Percentiles rank a stretch among this genome's conserved stretches.
phyloP scores from a whole-genome alignment of 257 asterid species.

The Solanum clarkiae region DNA sequence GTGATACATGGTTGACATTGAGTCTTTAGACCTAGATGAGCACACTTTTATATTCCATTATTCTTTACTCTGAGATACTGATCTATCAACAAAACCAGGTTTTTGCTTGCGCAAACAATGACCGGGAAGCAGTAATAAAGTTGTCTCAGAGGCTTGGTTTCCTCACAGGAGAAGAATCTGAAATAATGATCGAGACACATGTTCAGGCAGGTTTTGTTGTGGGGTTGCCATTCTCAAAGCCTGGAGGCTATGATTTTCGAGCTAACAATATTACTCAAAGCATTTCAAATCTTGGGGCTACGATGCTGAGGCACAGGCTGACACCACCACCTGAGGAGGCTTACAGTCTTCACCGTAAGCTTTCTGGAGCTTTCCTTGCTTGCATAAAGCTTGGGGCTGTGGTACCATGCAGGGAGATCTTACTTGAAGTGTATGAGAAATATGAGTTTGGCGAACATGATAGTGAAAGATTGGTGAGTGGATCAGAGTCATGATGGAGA shows the following conservation, averaged over 20 bases:
- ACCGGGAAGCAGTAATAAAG: conserved; percentile 69
- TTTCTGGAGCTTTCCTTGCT: conserved; percentile 95
- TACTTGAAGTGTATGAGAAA: conserved; percentile 42
- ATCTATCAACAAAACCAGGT: conserved; percentile 33
- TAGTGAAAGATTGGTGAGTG: conserved; percentile 4
- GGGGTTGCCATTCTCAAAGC: conserved; percentile 77
- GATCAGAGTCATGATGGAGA: conserved; percentile 6
- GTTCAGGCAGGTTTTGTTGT: conserved; percentile 92
- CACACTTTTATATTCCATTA: background rate
- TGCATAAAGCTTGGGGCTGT: conserved; percentile 91
- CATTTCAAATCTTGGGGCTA: conserved; percentile 77
- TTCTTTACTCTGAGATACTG: background rate
- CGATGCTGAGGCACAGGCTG: conserved; percentile 87
- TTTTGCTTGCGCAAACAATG: conserved; percentile 72
- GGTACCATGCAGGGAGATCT: conserved; percentile 82
- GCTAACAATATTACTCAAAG: conserved; percentile 65
- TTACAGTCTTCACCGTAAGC: conserved; percentile 94
- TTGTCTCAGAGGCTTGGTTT: conserved; percentile 88
- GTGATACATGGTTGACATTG: background rate
- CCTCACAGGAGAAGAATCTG: conserved; percentile 84
- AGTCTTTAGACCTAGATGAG: background rate
- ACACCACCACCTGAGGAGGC: conserved; percentile 97
- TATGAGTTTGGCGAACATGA: conserved; percentile 31
- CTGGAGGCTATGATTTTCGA: conserved; percentile 77
- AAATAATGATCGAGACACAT: conserved; percentile 79